Percentiles rank a stretch among this genome's conserved stretches.
phyloP scores from a whole-genome alignment of 2,329 filamentous ascomycete genomes.

The Diaporthe ampelina region DNA sequence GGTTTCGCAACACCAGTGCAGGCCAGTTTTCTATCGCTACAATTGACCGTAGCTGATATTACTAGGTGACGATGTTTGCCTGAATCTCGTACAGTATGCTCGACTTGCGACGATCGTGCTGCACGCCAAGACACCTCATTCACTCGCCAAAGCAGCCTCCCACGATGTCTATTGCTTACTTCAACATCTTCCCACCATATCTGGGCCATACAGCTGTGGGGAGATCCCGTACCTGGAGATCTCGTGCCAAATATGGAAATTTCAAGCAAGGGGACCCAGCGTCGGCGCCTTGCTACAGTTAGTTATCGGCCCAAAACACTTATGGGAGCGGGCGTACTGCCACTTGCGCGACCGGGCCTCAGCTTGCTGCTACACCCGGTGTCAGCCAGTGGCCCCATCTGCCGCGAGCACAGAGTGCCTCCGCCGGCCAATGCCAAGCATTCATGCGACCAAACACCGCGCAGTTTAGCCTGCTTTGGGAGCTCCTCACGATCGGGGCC shows the following conservation, averaged over 20 bases:
- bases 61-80: background rate
- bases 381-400: conserved; percentile 16
- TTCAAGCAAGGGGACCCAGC: background rate
- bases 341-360: conserved; percentile 17
- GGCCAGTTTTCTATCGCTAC: background rate
- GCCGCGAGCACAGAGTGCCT: background rate
- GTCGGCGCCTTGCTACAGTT: background rate
- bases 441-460: conserved; percentile 3
- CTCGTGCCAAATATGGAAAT: conserved; percentile 2
- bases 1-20: background rate
- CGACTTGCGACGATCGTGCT: conserved; percentile 19
- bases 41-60: background rate
- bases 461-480: background rate
- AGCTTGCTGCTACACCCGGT: conserved; percentile 5
- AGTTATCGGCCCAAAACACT: background rate
- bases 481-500: conserved; percentile 4
- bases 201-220: background rate
- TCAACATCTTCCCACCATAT: background rate
- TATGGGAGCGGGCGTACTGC: background rate
- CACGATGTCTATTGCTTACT: background rate
- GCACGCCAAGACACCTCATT: conserved; percentile 7
- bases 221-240: background rate
- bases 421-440: conserved; percentile 29
- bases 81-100: background rate
- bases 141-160: background rate